These are phyloP conservation scores for Eutrema salsugineum DNA, from an alignment of 441 rosid species.

Conservation along the genomic window DNA sequence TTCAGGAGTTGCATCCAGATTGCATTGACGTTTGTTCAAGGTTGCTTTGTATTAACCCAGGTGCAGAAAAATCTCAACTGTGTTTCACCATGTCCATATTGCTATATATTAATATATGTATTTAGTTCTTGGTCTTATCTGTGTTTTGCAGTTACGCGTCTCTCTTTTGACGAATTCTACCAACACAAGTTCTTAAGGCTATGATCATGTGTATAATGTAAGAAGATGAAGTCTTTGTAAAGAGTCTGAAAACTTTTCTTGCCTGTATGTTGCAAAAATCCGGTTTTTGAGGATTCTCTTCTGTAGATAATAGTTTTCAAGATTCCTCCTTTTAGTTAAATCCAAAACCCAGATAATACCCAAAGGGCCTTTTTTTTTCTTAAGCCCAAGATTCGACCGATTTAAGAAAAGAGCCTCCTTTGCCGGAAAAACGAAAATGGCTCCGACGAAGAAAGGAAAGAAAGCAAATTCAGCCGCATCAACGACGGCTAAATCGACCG, in stretches of 20 bases:
- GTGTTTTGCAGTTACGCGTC: slow-evolving; percentile 41
- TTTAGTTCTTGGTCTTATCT: background rate
- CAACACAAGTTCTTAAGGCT: slow-evolving; percentile 46
- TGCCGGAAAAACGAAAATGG: slow-evolving; percentile 33
- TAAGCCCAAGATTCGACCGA: background rate
- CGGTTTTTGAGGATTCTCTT: too few species aligned
- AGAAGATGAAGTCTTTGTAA: background rate
- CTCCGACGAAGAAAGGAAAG: slow-evolving; percentile 69
- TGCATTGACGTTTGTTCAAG: slow-evolving; percentile 58
- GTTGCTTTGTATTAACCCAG: slow-evolving; percentile 57
- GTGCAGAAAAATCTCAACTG: slow-evolving; percentile 25
- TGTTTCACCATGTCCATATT: background rate
- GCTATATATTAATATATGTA: background rate
- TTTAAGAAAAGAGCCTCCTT: background rate
- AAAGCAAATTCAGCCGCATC: slow-evolving; percentile 43
- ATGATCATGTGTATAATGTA: slow-evolving; percentile 5
- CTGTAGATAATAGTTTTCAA: background rate
- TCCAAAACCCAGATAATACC: background rate
- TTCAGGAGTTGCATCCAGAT: slow-evolving; percentile 47
- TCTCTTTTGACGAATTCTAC: slow-evolving; percentile 62
- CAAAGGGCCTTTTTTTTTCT: background rate
- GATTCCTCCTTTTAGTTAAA: background rate
- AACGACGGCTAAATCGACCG: slow-evolving; percentile 34
- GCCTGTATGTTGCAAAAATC: too few species aligned
- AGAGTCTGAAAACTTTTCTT: background rate